Conservation (phyloP, 352 stramenopile genomes). For the Phytophthora agathidicida region DNA sequence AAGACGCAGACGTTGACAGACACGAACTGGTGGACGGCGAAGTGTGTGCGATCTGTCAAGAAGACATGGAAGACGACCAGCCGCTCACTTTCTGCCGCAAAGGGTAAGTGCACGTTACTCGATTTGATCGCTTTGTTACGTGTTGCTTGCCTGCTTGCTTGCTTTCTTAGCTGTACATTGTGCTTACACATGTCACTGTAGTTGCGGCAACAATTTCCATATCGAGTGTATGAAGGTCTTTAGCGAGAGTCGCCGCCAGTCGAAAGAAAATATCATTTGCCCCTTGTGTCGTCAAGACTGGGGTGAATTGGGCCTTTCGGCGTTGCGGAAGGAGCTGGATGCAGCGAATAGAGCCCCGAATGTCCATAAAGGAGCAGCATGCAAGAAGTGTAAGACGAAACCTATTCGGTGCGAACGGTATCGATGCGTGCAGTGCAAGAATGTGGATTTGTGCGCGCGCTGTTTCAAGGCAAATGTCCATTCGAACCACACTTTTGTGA, state of each 20-base stretch:
- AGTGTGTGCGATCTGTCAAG: conserved; percentile 86
- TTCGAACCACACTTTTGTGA: conserved; percentile 70
- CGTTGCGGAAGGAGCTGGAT: conserved; percentile 78
- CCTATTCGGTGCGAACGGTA: conserved; percentile 82
- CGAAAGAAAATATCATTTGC: conserved; percentile 88
- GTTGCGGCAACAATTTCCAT: conserved; percentile 43
- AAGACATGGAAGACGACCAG: conserved; percentile 73
- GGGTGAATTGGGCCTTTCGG: conserved; percentile 63
- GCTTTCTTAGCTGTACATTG: neutral
- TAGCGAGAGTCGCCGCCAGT: conserved; percentile 77
- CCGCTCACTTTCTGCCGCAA: conserved; percentile 79
- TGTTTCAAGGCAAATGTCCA: conserved; percentile 80
- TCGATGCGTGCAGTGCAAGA: conserved; percentile 82
- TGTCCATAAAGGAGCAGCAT: conserved; percentile 69
- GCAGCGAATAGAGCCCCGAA: conserved; percentile 73
- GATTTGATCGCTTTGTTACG: neutral
- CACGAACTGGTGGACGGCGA: conserved; percentile 75
- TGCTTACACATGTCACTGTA: conserved; percentile 15
- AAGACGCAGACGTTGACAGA: conserved; percentile 36
- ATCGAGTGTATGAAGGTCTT: conserved; percentile 79
- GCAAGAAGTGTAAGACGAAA: conserved; percentile 79
- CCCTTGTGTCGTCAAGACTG: conserved; percentile 84
- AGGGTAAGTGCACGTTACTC: conserved; percentile 70
- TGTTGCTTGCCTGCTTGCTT: too few relatives aligned
- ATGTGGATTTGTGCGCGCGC: conserved; percentile 70